phyloP scores from a whole-genome alignment of 768 basidiomycete species.

The Aureoboletus auriporus region DNA sequence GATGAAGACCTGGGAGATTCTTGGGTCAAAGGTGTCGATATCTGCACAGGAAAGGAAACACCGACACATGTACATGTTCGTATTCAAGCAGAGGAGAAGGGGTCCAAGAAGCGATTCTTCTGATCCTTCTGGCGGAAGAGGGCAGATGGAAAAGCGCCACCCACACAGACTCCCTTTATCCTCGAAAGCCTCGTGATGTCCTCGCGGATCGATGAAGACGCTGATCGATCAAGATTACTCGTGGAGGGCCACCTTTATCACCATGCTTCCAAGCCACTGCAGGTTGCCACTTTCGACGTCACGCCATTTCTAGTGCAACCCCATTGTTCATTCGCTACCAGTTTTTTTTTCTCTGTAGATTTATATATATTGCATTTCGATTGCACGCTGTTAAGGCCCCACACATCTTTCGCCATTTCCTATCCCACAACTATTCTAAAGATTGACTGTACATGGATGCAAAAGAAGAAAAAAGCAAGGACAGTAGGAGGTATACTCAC shows the following conservation, averaged over 20 bases:
- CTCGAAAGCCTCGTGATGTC: constrained; percentile 7
- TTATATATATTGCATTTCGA: not conserved
- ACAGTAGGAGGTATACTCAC: not conserved
- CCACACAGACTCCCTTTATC: constrained; percentile 1
- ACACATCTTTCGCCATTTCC: constrained; percentile 11
- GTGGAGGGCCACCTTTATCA: not conserved
- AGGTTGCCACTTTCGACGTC: not conserved
- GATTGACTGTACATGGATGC: constrained; percentile 10
- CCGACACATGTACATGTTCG: constrained; percentile 70
- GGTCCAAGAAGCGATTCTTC: constrained; percentile 72
- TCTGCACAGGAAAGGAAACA: constrained; percentile 54
- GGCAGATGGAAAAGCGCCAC: not conserved
- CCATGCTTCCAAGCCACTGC: not conserved
- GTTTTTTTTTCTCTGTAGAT: constrained; percentile 10
- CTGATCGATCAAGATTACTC: constrained; percentile 13
- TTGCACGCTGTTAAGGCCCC: not conserved
- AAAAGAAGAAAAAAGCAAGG: no score
- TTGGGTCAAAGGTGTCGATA: constrained; percentile 75
- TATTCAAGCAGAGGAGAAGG: constrained; percentile 69
- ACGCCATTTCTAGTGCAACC: not conserved
- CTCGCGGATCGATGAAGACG: constrained; percentile 11
- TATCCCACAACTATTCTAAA: not conserved
- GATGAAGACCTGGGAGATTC: constrained; percentile 81
- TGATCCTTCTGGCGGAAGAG: constrained; percentile 23
- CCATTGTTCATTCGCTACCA: not conserved